Conservation (phyloP, 2,329 filamentous ascomycete species). For the Cryphonectria radicalis region DNA sequence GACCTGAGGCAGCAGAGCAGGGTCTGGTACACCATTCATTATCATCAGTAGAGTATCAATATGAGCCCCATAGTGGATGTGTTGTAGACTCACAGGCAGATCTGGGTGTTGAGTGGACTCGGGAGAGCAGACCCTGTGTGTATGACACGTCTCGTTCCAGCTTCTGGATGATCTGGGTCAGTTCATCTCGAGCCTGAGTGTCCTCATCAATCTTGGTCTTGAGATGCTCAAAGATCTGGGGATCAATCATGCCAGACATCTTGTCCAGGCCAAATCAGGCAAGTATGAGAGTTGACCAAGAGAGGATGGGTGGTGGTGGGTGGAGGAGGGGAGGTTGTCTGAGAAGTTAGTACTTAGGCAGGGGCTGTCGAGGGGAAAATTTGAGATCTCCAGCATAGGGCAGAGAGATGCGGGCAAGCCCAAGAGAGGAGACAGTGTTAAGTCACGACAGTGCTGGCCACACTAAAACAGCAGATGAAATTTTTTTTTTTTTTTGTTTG, state of each 20-base stretch:
- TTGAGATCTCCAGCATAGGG: background rate
- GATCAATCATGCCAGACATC: constrained; percentile 67
- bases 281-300: background rate
- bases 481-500: background rate
- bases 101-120: constrained; percentile 85
- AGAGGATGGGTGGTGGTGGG: background rate
- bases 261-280: constrained; percentile 1
- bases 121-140: constrained; percentile 81
- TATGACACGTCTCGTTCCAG: constrained; percentile 83
- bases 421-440: background rate
- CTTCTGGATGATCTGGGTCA: constrained; percentile 78
- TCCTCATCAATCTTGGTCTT: constrained; percentile 92
- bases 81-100: constrained; percentile 49
- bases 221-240: constrained; percentile 83
- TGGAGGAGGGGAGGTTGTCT: background rate
- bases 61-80: background rate
- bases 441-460: background rate
- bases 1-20: constrained; percentile 69
- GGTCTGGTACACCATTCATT: constrained; percentile 56
- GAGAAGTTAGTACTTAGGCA: background rate
- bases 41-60: background rate
- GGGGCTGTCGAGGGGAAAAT: constrained; percentile 3
- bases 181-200: constrained; percentile 76
- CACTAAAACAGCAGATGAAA: background rate
- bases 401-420: background rate